Base-by-base conservation (phyloP, 177 flowering plant genomes). In the Vitis hybrid region DNA sequence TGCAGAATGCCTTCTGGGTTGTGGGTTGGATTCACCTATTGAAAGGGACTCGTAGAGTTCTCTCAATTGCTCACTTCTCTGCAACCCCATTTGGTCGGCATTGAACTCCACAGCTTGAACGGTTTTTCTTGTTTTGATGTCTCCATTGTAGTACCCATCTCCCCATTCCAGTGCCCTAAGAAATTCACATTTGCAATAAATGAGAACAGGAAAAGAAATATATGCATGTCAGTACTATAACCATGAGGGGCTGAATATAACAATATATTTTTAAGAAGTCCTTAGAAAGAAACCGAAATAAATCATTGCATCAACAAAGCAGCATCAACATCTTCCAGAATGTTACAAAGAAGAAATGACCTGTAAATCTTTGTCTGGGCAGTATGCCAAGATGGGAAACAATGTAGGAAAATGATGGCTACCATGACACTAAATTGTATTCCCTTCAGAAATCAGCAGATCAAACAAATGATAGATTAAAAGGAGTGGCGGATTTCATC, bases 131-230 rank as follows among this genome's bases (percentile, higher is more conserved):
- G 98, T 94, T 87, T 93, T 94, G 6, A 94, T 90, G 52, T 87
- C 97, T 57, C 98, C 98, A 81, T 92, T 92, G 75, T 94, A 94
- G 83, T 87, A 91, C 62, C 98, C 98, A 68, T 86, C 91, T 55
- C 83, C 79, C 98, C 98, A 94, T 73, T 85, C 86, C 87, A 94
- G 67, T 48, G 81, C 81, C 85, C 98, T 92, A 70, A n/a, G 52
- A 49, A 51, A 60, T 27, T 14, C 52, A 73, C 58, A 54, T 60
- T 67, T 21, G 11, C 14, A 6, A 62, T 1, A 55, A 30, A 60
- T 13, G 40, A 35, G 56, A 55, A 73, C 21, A 27, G 11, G 46
- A 40, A 52, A 16, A 46, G 5, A 24, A 52, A 0, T 12, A 2
- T 24, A 14, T n/a, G 19, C 24, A 64, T 21, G 27, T 24, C 9